Evolutionary conservation across 2,329 filamentous ascomycete genomes (phyloP).

Genomic region (Colletotrichum gigasporum): DNA sequence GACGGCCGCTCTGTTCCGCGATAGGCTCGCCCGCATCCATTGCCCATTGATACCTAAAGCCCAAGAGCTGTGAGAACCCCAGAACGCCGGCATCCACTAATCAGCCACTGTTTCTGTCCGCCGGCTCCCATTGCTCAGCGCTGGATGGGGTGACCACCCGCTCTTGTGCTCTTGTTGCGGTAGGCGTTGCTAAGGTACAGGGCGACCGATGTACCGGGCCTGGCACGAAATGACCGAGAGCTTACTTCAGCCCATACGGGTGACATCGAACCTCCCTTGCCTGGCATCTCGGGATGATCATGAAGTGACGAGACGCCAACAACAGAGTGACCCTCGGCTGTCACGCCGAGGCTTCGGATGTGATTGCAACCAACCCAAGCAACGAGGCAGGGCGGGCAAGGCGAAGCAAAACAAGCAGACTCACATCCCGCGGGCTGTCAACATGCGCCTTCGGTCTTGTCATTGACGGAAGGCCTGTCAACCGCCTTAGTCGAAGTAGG

Average conservation of each 20-base stretch:
- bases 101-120: slow-evolving; percentile 32
- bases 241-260: slow-evolving; percentile 2
- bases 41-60: slow-evolving; percentile 23
- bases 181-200: too few species aligned
- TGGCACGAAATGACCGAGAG: background rate
- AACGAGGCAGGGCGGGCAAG: slow-evolving; percentile 6
- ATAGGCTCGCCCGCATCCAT: slow-evolving; percentile 13
- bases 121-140: slow-evolving; percentile 23
- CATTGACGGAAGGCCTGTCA: background rate
- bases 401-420: slow-evolving; percentile 6
- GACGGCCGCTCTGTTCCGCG: slow-evolving; percentile 28
- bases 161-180: background rate
- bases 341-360: background rate
- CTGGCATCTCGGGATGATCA: background rate
- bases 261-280: slow-evolving; percentile 3
- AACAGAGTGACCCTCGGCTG: slow-evolving; percentile 1
- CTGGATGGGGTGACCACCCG: slow-evolving; percentile 23
- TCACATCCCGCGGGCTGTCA: background rate
- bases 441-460: background rate
- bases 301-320: background rate
- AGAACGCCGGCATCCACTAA: slow-evolving; percentile 19
- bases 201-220: background rate
- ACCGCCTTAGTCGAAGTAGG: too few species aligned
- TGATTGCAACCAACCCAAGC: slow-evolving; percentile 5
- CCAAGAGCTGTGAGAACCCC: slow-evolving; percentile 1